Evolutionary conservation across 2,329 filamentous ascomycete species (phyloP).

Genomic region (Nakataea oryzae): DNA sequence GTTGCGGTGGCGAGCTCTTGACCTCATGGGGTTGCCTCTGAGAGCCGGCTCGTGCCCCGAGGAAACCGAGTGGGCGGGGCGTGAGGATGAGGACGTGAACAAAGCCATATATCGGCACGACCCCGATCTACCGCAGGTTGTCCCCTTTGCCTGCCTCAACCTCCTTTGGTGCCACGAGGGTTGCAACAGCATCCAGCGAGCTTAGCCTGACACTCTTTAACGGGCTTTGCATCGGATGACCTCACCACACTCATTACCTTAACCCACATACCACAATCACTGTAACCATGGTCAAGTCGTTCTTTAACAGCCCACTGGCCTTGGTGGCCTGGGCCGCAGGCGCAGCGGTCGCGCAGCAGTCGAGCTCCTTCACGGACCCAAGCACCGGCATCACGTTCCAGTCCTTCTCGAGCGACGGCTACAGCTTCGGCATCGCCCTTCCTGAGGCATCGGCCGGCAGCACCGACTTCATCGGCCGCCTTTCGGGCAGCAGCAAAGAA

Average conservation of each 20-base stretch:
- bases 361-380: slow-evolving; percentile 27
- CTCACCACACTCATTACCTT: neutral
- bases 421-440: slow-evolving; percentile 39
- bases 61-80: too few relatives aligned
- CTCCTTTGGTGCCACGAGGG: neutral
- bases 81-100: neutral
- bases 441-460: slow-evolving; percentile 24
- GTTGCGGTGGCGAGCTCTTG: too few relatives aligned
- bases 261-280: neutral
- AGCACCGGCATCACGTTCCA: slow-evolving; percentile 41
- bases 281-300: neutral
- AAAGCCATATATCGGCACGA: neutral
- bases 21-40: neutral
- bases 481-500: slow-evolving; percentile 27
- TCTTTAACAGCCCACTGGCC: neutral
- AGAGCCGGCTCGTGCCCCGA: neutral
- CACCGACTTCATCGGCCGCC: slow-evolving; percentile 41
- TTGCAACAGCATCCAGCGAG: neutral
- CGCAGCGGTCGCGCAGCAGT: neutral
- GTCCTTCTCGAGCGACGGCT: slow-evolving; percentile 29
- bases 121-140: neutral
- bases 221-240: neutral
- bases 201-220: neutral
- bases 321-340: neutral
- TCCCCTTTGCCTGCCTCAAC: neutral